phyloP scores from a whole-genome alignment of 805 yeast species.

The Candida rishiriensis region DNA sequence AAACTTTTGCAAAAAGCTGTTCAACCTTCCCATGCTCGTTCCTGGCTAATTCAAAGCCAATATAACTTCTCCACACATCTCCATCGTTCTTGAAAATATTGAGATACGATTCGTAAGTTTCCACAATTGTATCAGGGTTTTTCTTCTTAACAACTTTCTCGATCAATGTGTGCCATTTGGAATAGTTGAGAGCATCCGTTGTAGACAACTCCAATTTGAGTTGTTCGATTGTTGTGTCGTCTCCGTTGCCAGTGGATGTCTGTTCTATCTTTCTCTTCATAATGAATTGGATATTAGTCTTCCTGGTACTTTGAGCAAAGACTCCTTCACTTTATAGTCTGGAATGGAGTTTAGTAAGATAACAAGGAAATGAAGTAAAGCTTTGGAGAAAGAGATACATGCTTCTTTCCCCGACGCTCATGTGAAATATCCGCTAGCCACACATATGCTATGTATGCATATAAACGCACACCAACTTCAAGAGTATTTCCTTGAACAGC shows the following conservation, averaged over 20 bases:
- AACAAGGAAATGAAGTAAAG: no score
- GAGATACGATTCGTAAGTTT: constrained; percentile 57
- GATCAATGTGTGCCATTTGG: constrained; percentile 54
- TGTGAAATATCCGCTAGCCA: no score
- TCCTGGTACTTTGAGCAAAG: no score
- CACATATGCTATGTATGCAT: no score
- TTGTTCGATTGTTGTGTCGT: constrained; percentile 41
- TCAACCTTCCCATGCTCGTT: constrained; percentile 66
- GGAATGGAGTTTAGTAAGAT: no score
- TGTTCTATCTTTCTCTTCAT: constrained; percentile 8
- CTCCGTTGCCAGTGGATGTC: constrained; percentile 28
- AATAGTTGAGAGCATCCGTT: constrained; percentile 47
- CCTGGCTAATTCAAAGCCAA: constrained; percentile 56
- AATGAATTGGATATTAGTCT: no score
- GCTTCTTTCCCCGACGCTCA: no score
- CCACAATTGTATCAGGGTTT: constrained; percentile 54
- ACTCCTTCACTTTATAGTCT: no score
- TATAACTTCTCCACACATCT: constrained; percentile 70
- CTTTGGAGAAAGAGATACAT: no score
- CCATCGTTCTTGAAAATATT: constrained; percentile 64
- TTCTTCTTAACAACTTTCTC: constrained; percentile 46
- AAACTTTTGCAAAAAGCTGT: constrained; percentile 56
- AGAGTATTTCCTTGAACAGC: no score
- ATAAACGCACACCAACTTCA: no score
- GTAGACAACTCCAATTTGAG: constrained; percentile 48